These are phyloP conservation scores for Colletotrichum tofieldiae DNA, from an alignment of 2,329 filamentous ascomycete genomes.

Conservation along the genomic window DNA sequence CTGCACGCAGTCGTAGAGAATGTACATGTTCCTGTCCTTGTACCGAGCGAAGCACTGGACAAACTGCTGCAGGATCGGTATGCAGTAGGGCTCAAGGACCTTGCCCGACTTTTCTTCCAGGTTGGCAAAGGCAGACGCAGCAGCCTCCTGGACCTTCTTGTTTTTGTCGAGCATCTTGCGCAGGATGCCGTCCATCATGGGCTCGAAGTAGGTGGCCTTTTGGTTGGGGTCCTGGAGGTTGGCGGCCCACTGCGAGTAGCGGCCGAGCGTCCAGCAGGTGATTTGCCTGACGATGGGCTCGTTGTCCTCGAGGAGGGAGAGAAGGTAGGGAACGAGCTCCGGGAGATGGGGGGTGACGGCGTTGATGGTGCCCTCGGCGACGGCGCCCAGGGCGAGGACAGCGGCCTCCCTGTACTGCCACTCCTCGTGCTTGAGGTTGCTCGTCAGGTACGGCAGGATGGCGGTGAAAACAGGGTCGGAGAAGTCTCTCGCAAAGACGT, in stretches of 20 bases:
- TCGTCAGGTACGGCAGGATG: conserved; percentile 92
- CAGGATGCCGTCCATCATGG: conserved; percentile 97
- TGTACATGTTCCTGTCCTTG: conserved; percentile 99
- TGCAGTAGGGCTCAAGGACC: conserved; percentile 86
- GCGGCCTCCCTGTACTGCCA: conserved; percentile 96
- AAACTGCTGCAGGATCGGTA: conserved; percentile 92
- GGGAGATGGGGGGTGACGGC: conserved; percentile 92
- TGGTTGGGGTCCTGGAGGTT: conserved; percentile 77
- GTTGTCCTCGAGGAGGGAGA: conserved; percentile 85
- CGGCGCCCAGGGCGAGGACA: conserved; percentile 92
- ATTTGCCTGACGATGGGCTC: conserved; percentile 96
- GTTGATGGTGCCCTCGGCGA: conserved; percentile 94
- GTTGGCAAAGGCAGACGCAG: conserved; percentile 95
- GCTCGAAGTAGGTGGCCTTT: conserved; percentile 87
- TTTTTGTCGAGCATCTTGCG: conserved; percentile 96
- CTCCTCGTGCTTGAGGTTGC: conserved; percentile 88
- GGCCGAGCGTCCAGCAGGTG: conserved; percentile 96
- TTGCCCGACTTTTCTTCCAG: conserved; percentile 93
- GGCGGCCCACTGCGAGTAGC: conserved; percentile 94
- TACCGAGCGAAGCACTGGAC: conserved; percentile 94
- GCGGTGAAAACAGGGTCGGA: conserved; percentile 89
- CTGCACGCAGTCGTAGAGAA: conserved; percentile 98
- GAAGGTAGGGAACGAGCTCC: conserved; percentile 90
- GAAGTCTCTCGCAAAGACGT: conserved; percentile 94
- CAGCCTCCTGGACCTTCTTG: conserved; percentile 98